These are phyloP conservation scores for Zelopaecilomyces penicillatus DNA, from an alignment of 2,329 filamentous ascomycete species.

Conservation along the genomic window DNA sequence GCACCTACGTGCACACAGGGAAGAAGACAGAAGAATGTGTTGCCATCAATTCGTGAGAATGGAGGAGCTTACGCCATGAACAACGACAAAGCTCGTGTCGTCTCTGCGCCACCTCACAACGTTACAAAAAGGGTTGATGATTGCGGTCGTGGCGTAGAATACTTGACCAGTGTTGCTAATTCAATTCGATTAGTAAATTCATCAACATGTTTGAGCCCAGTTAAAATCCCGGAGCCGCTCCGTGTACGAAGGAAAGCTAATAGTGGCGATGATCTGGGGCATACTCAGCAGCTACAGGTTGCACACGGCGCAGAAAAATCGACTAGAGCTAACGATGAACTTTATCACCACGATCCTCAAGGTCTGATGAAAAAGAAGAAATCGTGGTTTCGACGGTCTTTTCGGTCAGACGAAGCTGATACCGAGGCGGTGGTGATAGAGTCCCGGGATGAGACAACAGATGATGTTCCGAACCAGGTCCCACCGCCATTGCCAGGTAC, in stretches of 20 bases:
- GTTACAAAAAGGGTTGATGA: constrained; percentile 22
- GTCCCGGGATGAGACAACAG: constrained; percentile 3
- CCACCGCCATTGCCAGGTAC: constrained; percentile 12
- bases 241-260: constrained; percentile 33
- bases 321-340: constrained; percentile 9
- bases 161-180: constrained; percentile 37
- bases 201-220: constrained; percentile 28
- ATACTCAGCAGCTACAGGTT: constrained; percentile 12
- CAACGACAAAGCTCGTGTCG: constrained; percentile 33
- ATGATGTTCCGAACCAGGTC: constrained; percentile 10
- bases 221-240: constrained; percentile 29
- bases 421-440: constrained; percentile 1
- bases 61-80: constrained; percentile 12
- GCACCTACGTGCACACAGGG: constrained; percentile 40
- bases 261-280: constrained; percentile 14
- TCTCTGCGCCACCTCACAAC: constrained; percentile 37
- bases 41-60: constrained; percentile 44
- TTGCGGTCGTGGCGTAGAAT: constrained; percentile 32
- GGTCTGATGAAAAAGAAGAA: constrained; percentile 33
- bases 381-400: constrained; percentile 43
- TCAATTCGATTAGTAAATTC: constrained; percentile 50
- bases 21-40: constrained; percentile 27
- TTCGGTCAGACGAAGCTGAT: constrained; percentile 22
- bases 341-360: constrained; percentile 10
- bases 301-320: constrained; percentile 10